phyloP scores from a whole-genome alignment of 2,329 filamentous ascomycete genomes.

The Aschersonia sp. region DNA sequence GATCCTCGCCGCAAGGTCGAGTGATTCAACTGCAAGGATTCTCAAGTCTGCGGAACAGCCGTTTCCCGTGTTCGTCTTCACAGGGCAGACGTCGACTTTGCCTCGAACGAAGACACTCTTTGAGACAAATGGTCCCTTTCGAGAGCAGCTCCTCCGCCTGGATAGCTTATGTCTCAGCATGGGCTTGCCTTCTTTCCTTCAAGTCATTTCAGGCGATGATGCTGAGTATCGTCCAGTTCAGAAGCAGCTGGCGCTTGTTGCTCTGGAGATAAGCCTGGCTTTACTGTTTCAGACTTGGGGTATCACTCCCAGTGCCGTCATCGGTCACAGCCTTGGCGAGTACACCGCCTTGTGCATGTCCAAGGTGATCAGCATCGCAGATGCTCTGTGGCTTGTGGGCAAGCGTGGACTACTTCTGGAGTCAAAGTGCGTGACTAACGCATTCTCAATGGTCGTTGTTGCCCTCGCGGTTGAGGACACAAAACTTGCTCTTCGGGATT shows the following conservation, averaged over 20 bases:
- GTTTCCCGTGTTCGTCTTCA: background rate
- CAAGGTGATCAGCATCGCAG: slow-evolving; percentile 41
- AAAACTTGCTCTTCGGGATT: slow-evolving; percentile 11
- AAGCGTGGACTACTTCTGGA: slow-evolving; percentile 38
- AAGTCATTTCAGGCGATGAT: slow-evolving; percentile 23
- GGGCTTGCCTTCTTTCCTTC: slow-evolving; percentile 20
- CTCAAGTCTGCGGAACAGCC: background rate
- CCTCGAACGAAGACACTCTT: slow-evolving; percentile 12
- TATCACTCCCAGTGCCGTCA: slow-evolving; percentile 24
- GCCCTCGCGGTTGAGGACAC: slow-evolving; percentile 8
- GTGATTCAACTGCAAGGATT: background rate
- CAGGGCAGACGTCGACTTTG: background rate
- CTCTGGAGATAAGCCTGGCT: slow-evolving; percentile 23
- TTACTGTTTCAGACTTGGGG: slow-evolving; percentile 21
- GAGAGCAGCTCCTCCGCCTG: slow-evolving; percentile 13
- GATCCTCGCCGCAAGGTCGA: background rate
- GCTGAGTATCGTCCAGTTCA: slow-evolving; percentile 4
- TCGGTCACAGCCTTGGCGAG: slow-evolving; percentile 42
- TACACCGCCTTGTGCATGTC: slow-evolving; percentile 46
- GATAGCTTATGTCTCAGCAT: slow-evolving; percentile 13
- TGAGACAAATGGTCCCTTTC: slow-evolving; percentile 14
- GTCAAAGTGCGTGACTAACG: slow-evolving; percentile 29
- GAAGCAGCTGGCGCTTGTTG: slow-evolving; percentile 20
- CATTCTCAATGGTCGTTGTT: slow-evolving; percentile 16
- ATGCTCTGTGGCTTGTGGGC: slow-evolving; percentile 47